phyloP scores from a whole-genome alignment of 1,139 yeast species.

The Candida pseudoviswanathii region DNA sequence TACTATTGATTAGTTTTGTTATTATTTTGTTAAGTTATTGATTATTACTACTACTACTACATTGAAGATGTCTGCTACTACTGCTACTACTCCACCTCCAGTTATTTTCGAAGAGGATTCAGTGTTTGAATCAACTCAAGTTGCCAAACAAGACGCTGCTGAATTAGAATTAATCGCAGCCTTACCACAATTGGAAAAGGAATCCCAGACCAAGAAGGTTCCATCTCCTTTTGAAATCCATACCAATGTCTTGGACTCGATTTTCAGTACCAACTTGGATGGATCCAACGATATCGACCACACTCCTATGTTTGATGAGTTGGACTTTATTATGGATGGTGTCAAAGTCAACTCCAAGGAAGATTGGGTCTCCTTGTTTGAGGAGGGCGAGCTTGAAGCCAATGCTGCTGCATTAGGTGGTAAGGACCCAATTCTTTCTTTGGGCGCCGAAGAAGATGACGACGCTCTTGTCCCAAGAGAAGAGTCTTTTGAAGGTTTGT shows the following conservation, averaged over 20 bases:
- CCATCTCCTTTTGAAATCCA: slow-evolving; percentile 55
- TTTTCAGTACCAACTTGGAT: slow-evolving; percentile 54
- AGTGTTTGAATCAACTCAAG: slow-evolving; percentile 27
- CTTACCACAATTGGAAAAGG: slow-evolving; percentile 11
- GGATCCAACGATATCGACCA: slow-evolving; percentile 42
- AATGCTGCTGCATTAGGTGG: not conserved
- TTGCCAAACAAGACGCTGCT: slow-evolving; percentile 9
- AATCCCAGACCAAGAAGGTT: slow-evolving; percentile 11
- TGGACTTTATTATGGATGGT: slow-evolving; percentile 49
- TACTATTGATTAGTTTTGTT: slow-evolving; percentile 9
- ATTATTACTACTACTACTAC: slow-evolving; percentile 7
- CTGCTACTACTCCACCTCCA: slow-evolving; percentile 12
- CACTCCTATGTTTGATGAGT: slow-evolving; percentile 69
- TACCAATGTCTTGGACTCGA: slow-evolving; percentile 61
- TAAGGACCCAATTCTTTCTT: slow-evolving; percentile 14
- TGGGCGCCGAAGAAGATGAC: slow-evolving; percentile 13
- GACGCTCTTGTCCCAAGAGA: slow-evolving; percentile 23
- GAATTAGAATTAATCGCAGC: slow-evolving; percentile 11
- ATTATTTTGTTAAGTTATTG: slow-evolving; percentile 2
- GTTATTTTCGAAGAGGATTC: slow-evolving; percentile 26
- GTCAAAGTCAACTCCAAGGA: slow-evolving; percentile 47
- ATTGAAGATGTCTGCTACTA: slow-evolving; percentile 29
- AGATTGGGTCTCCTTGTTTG: slow-evolving; percentile 69
- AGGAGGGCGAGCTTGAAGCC: slow-evolving; percentile 22
- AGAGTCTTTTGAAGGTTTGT: slow-evolving; percentile 20